Evolutionary conservation across 345 rosid genomes (phyloP).

Genomic region (Anastatica hierochuntica): DNA sequence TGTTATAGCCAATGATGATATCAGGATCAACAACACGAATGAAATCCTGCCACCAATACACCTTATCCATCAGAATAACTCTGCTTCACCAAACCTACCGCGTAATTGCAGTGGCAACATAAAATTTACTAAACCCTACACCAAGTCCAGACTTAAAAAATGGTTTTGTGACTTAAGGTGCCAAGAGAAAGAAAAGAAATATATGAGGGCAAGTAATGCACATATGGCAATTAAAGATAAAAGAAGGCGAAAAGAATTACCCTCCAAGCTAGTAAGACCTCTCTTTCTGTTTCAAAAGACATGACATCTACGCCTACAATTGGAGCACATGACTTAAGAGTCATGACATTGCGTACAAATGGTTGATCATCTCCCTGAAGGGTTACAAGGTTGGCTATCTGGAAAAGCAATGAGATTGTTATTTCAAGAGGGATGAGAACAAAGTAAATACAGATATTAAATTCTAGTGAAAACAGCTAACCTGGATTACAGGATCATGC

Average conservation of each 20-base stretch:
- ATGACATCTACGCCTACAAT: conserved; percentile 92
- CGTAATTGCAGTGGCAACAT: conserved; percentile 11
- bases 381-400: conserved; percentile 95
- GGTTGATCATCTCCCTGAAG: conserved; percentile 88
- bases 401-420: conserved; percentile 20
- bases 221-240: neutral
- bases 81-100: conserved; percentile 7
- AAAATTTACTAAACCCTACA: conserved; percentile 7
- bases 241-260: conserved; percentile 33
- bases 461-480: conserved; percentile 18
- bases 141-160: neutral
- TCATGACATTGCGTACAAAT: conserved; percentile 87
- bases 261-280: conserved; percentile 95
- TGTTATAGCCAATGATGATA: conserved; percentile 92
- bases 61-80: conserved; percentile 17
- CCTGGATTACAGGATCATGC: conserved; percentile 99
- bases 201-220: neutral
- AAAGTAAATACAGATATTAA: neutral
- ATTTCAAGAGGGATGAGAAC: conserved; percentile 10
- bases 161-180: neutral
- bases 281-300: conserved; percentile 85
- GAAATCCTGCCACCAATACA: conserved; percentile 58
- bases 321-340: conserved; percentile 83
- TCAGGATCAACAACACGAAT: conserved; percentile 92
- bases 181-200: neutral